Percentiles rank a stretch among this genome's conserved stretches.
Conservation (phyloP, 164 flowering plant species). For the Annona cherimola region DNA sequence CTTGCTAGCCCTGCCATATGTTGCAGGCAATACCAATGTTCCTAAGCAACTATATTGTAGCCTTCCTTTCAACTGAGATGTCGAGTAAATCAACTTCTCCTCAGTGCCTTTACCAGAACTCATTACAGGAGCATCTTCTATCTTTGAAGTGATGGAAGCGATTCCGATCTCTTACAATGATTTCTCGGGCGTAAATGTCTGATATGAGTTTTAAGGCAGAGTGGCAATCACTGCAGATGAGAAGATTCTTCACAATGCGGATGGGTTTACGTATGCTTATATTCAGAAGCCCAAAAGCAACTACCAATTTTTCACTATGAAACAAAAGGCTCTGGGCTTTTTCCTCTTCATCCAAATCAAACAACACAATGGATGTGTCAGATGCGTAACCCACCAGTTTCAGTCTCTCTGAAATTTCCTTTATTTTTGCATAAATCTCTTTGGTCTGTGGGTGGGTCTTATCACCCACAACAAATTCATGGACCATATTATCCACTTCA, state of each 20-base stretch:
- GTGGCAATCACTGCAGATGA: slow-evolving; percentile 22
- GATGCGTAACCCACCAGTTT: slow-evolving; percentile 20
- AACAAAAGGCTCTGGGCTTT: slow-evolving; percentile 24
- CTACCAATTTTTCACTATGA: slow-evolving; percentile 24
- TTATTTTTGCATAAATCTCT: slow-evolving; percentile 19
- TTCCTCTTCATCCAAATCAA: slow-evolving; percentile 27
- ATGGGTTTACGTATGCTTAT: slow-evolving; percentile 8
- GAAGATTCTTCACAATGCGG: slow-evolving; percentile 25
- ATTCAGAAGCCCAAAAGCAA: slow-evolving; percentile 25
- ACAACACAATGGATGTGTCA: slow-evolving; percentile 23
- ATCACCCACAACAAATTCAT: slow-evolving; percentile 24
- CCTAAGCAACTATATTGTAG: background rate
- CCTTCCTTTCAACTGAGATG: background rate
- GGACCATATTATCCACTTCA: slow-evolving; percentile 21
- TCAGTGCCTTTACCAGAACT: slow-evolving; percentile 17
- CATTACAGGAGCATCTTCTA: slow-evolving; percentile 22
- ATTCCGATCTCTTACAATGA: slow-evolving; percentile 22
- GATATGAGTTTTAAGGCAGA: slow-evolving; percentile 21
- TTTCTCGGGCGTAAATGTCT: slow-evolving; percentile 13
- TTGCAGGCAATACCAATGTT: background rate
- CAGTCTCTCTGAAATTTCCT: slow-evolving; percentile 19
- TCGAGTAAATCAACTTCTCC: background rate
- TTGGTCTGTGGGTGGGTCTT: slow-evolving; percentile 18
- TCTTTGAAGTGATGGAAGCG: slow-evolving; percentile 25
- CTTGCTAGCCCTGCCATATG: background rate